phyloP scores from a whole-genome alignment of 805 yeast genomes.

The Saturnispora serradocipensis region DNA sequence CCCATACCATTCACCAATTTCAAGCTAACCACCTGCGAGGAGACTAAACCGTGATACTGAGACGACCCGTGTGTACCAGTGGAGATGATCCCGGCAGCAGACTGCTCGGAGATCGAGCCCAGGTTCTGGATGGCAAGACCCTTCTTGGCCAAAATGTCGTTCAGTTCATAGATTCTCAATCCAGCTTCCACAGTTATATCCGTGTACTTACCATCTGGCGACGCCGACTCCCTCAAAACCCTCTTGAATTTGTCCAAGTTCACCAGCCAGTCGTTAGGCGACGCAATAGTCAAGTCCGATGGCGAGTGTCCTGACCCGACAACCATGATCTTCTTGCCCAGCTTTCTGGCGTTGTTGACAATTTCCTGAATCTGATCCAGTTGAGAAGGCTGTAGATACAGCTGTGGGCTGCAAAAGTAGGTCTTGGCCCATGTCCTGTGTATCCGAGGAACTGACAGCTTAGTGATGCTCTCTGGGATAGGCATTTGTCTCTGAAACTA shows the following conservation, averaged over 20 bases:
- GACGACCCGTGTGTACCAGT: constrained; percentile 97
- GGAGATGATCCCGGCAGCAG: constrained; percentile 89
- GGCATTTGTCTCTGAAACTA: constrained; percentile 9
- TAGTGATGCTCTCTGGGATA: constrained; percentile 20
- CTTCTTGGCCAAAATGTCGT: constrained; percentile 49
- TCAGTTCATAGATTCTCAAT: constrained; percentile 64
- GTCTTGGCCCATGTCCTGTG: constrained; percentile 91
- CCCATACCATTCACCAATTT: constrained; percentile 73
- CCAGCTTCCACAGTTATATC: constrained; percentile 97
- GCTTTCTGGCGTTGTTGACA: constrained; percentile 53
- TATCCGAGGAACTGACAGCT: constrained; percentile 30
- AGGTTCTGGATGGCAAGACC: constrained; percentile 81
- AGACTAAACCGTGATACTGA: constrained; percentile 82
- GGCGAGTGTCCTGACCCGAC: constrained; percentile 97
- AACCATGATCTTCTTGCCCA: constrained; percentile 60
- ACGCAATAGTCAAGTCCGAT: constrained; percentile 77
- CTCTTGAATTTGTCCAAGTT: constrained; percentile 67
- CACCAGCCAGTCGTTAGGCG: constrained; percentile 66
- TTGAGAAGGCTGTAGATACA: constrained; percentile 67
- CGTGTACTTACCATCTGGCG: constrained; percentile 56
- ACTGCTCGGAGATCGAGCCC: constrained; percentile 91
- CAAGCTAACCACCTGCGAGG: constrained; percentile 77
- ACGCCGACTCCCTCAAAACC: constrained; percentile 37
- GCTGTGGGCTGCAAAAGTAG: constrained; percentile 64
- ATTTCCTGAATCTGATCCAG: constrained; percentile 61